Conservation (phyloP, 768 basidiomycete genomes). For the Rhodotorula diobovata region DNA sequence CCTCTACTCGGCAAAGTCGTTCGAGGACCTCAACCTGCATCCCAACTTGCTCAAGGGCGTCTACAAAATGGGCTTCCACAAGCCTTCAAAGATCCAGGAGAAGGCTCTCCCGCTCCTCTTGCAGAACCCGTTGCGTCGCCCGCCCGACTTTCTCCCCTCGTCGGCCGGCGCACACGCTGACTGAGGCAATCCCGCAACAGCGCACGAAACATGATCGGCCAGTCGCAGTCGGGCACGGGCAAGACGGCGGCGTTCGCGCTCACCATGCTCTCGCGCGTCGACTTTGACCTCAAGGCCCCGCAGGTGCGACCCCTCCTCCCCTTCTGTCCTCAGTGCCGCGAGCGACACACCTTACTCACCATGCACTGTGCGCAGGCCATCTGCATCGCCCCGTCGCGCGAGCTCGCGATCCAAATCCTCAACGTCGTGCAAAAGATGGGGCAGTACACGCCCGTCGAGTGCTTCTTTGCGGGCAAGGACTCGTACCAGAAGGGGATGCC, state of each 20-base stretch:
- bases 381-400: constrained; percentile 95
- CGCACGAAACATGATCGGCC: constrained; percentile 97
- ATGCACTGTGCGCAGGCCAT: constrained; percentile 63
- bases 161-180: neutral
- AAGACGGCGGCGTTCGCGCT: constrained; percentile 98
- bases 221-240: constrained; percentile 97
- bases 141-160: neutral
- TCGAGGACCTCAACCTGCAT: constrained; percentile 92
- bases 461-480: constrained; percentile 93
- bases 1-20: constrained; percentile 83
- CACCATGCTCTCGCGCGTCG: constrained; percentile 91
- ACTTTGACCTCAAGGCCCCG: constrained; percentile 72
- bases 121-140: constrained; percentile 69
- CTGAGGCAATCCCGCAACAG: constrained; percentile 50
- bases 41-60: constrained; percentile 86
- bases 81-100: constrained; percentile 98
- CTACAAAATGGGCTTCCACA: constrained; percentile 91
- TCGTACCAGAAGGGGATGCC: constrained; percentile 47
- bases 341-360: no score
- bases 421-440: constrained; percentile 90
- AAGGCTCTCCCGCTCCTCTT: constrained; percentile 87
- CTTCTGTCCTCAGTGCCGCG: no score
- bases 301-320: constrained; percentile 57
- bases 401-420: constrained; percentile 96
- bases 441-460: constrained; percentile 86